These are phyloP conservation scores for Naganishia friedmannii DNA, from an alignment of 768 basidiomycete genomes.

Conservation along the genomic window DNA sequence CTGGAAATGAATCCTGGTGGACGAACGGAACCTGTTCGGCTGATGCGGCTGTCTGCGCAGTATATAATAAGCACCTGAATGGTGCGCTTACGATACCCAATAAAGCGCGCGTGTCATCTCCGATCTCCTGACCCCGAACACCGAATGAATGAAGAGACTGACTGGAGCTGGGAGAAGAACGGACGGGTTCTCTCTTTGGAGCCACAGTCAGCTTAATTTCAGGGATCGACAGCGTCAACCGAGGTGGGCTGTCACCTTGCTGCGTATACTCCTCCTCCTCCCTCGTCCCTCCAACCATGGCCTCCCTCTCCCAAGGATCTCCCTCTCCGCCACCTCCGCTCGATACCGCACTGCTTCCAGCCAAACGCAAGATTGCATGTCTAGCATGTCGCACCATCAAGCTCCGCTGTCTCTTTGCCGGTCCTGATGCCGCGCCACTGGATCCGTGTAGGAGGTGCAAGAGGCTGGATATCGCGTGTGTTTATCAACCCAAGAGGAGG, in stretches of 20 bases:
- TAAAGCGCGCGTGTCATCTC: not conserved
- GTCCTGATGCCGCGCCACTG: constrained; percentile 23
- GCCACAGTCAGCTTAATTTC: too few species aligned
- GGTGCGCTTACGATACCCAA: too few species aligned
- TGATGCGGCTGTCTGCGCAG: too few species aligned
- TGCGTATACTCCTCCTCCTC: not conserved
- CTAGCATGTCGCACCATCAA: constrained; percentile 33
- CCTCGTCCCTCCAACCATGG: not conserved
- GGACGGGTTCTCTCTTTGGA: too few species aligned
- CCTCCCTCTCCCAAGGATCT: not conserved
- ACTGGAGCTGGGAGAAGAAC: too few species aligned
- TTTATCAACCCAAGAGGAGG: constrained; percentile 30
- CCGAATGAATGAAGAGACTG: not conserved
- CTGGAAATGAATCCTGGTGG: too few species aligned
- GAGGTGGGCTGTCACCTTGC: too few species aligned
- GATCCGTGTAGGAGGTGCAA: constrained; percentile 30
- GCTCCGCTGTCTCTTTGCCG: constrained; percentile 31
- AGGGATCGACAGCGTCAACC: too few species aligned
- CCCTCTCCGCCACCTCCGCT: constrained; percentile 9
- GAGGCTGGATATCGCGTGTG: constrained; percentile 20
- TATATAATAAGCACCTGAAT: too few species aligned
- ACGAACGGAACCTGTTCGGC: too few species aligned
- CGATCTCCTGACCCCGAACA: not conserved
- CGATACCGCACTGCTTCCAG: constrained; percentile 10
- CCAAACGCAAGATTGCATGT: constrained; percentile 33